Evolutionary conservation across 208 protist species (phyloP), one percentile per base, ranked within the genome.

Genomic region (Trypanosoma cruzi): DNA sequence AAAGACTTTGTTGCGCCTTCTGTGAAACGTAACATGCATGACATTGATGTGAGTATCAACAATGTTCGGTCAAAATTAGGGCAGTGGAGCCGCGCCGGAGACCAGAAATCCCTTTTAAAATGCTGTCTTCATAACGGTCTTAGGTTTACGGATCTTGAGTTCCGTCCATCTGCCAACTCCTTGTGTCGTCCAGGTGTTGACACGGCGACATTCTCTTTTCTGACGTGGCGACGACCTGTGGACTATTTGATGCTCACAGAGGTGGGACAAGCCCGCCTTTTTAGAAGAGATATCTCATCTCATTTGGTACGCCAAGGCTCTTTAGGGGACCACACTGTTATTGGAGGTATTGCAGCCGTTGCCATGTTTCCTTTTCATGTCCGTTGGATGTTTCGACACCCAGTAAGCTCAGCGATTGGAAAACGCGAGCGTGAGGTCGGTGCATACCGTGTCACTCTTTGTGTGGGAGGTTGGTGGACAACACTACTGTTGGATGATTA

Each of bases 1-100:
- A 46, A 31, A 4, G 76, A 88, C 52, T 88, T 80, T 71, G 56
- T 80, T 62, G 62, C 72, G 1, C 76, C 75, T 5, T 85, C 79
- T 13, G 70, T 88, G 4, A 75, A 60, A 14, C 52, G 66, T 53
- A 75, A 64, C 29, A 67, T 77, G 60, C 69, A 71, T n/a, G 72
- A 58, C 32, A 64, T 81, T 59, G 68, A 55, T 54, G 69, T 40
- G 16, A 73, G 52, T 0, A 82, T 87, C 63, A 60, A 79, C 20
- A 55, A 50, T 11, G 74, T 82, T 2, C 75, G 73, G 24, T 58
- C 64, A 32, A 64, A 32, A 36, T 52, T 85, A 34, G 82, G 75
- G 8, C 68, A 70, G 66, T 81, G 73, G 73, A 70, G 54, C 29
- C 61, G 71, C 18, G 82, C 79, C 20, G 66, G 71, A 10, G 69